Evolutionary conservation across 441 rosid genomes (phyloP).

Genomic region (Melastoma candidum): DNA sequence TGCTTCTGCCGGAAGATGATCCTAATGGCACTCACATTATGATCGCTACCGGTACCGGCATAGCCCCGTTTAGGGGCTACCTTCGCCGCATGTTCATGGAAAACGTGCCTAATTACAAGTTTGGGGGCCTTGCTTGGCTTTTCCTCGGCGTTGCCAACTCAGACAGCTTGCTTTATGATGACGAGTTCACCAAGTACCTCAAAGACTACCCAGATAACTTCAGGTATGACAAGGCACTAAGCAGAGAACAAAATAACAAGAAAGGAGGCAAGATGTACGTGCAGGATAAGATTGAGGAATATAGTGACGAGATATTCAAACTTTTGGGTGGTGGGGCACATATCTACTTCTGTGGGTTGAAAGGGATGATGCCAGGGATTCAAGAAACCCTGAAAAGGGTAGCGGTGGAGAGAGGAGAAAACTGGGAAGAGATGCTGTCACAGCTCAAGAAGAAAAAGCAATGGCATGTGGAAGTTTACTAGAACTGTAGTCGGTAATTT

Average conservation of each 20-base stretch:
- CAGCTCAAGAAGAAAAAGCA: slow-evolving; percentile 95
- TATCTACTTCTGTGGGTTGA: slow-evolving; percentile 92
- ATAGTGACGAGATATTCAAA: slow-evolving; percentile 80
- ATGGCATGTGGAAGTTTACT: slow-evolving; percentile 98
- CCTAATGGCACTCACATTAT: slow-evolving; percentile 82
- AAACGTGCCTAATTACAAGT: slow-evolving; percentile 61
- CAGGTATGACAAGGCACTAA: slow-evolving; percentile 74
- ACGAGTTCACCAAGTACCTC: slow-evolving; percentile 71
- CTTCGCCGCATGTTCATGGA: slow-evolving; percentile 98
- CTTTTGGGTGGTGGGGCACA: slow-evolving; percentile 83
- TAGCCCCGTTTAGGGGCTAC: slow-evolving; percentile 91
- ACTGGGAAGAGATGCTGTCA: slow-evolving; percentile 90
- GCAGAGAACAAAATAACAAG: slow-evolving; percentile 87
- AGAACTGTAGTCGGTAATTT: neutral
- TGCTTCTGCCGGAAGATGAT: slow-evolving; percentile 92
- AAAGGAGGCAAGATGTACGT: slow-evolving; percentile 95
- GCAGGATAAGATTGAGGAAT: slow-evolving; percentile 95
- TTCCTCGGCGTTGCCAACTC: slow-evolving; percentile 96
- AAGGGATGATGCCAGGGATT: slow-evolving; percentile 98
- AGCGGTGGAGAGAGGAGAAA: slow-evolving; percentile 80
- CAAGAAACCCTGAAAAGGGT: slow-evolving; percentile 84
- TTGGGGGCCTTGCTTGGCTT: slow-evolving; percentile 89
- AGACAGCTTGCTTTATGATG: slow-evolving; percentile 90
- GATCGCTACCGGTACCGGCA: slow-evolving; percentile 96
- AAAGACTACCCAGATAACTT: slow-evolving; percentile 66